These are phyloP conservation scores for Rickenella mellea DNA, from an alignment of 768 basidiomycete genomes.

Conservation along the genomic window DNA sequence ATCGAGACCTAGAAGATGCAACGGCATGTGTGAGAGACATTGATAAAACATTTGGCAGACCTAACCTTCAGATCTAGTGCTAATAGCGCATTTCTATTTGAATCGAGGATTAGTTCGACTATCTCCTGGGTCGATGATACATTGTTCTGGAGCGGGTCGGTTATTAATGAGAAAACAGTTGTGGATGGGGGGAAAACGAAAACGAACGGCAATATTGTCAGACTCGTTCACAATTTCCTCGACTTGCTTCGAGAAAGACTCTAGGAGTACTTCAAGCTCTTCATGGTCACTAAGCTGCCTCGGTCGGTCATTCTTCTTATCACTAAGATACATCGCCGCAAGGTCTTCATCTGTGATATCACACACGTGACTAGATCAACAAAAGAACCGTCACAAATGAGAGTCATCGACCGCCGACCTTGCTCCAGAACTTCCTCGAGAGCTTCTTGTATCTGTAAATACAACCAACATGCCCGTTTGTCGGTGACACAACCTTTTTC, in stretches of 20 bases:
- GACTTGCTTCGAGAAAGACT: conserved; percentile 92
- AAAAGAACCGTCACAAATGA: not conserved
- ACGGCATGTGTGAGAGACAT: not conserved
- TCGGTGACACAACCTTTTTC: not conserved
- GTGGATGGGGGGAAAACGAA: not conserved
- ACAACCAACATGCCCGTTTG: conserved; percentile 2
- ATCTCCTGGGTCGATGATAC: conserved; percentile 98
- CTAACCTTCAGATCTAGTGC: conserved; percentile 81
- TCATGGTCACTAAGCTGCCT: conserved; percentile 77
- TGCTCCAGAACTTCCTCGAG: conserved; percentile 87
- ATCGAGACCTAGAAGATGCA: conserved; percentile 64
- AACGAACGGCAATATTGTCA: conserved; percentile 68
- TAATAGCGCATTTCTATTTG: conserved; percentile 87
- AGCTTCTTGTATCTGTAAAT: conserved; percentile 70
- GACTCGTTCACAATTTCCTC: conserved; percentile 95
- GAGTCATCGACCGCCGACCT: conserved; percentile 35
- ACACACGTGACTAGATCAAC: conserved; percentile 1
- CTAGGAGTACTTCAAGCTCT: conserved; percentile 87
- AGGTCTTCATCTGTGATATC: conserved; percentile 73
- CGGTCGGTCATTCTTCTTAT: conserved; percentile 57
- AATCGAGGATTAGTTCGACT: conserved; percentile 91
- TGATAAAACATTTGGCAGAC: not conserved
- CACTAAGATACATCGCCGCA: conserved; percentile 90
- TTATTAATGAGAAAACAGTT: not conserved
- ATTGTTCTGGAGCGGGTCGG: conserved; percentile 44